A percentile compares a stretch with the other conserved stretches of the same genome.
phyloP scores from a whole-genome alignment of 352 stramenopile species.

The Phytopythium boreale region DNA sequence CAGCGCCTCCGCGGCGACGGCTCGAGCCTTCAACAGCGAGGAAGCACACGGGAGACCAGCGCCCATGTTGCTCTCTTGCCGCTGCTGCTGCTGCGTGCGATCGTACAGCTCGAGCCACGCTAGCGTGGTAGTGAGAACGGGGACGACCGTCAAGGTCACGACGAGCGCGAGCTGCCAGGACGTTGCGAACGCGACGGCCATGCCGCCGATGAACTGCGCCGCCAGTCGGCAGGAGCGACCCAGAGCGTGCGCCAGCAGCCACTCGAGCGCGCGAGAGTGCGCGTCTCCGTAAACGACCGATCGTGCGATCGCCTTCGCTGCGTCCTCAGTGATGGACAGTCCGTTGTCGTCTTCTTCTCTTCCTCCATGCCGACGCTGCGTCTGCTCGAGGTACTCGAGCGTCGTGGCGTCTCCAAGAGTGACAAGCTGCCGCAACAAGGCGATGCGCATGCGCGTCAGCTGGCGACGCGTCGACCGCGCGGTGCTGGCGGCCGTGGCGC shows the following conservation, averaged over 20 bases:
- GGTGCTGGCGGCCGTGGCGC: not conserved
- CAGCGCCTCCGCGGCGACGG: slow-evolving; percentile 20
- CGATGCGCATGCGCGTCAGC: slow-evolving; percentile 3
- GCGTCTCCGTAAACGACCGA: slow-evolving; percentile 6
- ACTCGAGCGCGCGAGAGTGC: slow-evolving; percentile 17
- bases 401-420: slow-evolving; percentile 1
- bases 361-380: slow-evolving; percentile 8
- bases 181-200: slow-evolving; percentile 13
- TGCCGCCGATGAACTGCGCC: slow-evolving; percentile 17
- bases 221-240: slow-evolving; percentile 13
- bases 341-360: not conserved
- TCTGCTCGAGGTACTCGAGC: slow-evolving; percentile 13
- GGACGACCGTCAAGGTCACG: slow-evolving; percentile 9
- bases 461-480: slow-evolving; percentile 3
- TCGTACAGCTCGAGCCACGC: not conserved
- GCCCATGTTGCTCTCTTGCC: not conserved
- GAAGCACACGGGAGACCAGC: not conserved
- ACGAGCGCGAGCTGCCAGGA: slow-evolving; percentile 26
- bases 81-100: not conserved
- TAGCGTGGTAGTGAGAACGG: slow-evolving; percentile 1
- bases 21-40: slow-evolving; percentile 9
- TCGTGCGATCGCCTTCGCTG: slow-evolving; percentile 9
- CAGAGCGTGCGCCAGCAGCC: slow-evolving; percentile 15
- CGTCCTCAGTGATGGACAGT: slow-evolving; percentile 1
- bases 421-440: slow-evolving; percentile 4